Evolutionary conservation across 805 yeast genomes (phyloP), one percentile per base, ranked within the genome.

Genomic region (Teunomyces funiuensis): DNA sequence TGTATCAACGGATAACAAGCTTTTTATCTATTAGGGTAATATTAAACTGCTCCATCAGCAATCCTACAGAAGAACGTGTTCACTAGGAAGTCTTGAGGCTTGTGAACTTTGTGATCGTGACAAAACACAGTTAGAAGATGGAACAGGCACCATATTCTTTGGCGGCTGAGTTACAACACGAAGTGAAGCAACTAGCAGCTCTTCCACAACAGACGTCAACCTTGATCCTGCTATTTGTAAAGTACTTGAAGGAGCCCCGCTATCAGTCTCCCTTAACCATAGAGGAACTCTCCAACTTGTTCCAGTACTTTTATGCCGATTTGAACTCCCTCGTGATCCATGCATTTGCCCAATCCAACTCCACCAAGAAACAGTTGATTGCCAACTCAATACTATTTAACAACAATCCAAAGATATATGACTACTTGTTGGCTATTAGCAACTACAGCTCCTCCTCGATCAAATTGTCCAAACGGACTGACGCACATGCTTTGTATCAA

Each of bases 211-310:
- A 52, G 51, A 54, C 63, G 11, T 26, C 44, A 7, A 52, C 57
- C 4, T 49, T 66, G 33, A 57, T 59, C n/a, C 47, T 49, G 25
- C 54, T 53, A 8, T 65, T 65, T 36, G 46, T 64, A 23, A 58
- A 55, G 41, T 68, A 69, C 41, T 55, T 70, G 41, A 65, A 65
- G 46, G 75, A 69, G 44, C 75, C 75, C 8, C 57, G 74, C 18
- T 70, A 62, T 45, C 74, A 64, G 51, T 53, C 65, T 28, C 75
- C 75, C 5, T 53, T 70, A 17, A 57, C 69, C 8, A 52, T 68
- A 16, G 37, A 43, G 15, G 74, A 70, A 47, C 52, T 70, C 27
- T 57, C 67, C 9, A 31, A 42, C 15, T 51, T 70, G 31, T 70
- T 70, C 47, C 52, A 54, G 27, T 50, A 52, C 14, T 70, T 69